phyloP scores from a whole-genome alignment of 495 filamentous ascomycete genomes.

The Neurospora sp. region DNA sequence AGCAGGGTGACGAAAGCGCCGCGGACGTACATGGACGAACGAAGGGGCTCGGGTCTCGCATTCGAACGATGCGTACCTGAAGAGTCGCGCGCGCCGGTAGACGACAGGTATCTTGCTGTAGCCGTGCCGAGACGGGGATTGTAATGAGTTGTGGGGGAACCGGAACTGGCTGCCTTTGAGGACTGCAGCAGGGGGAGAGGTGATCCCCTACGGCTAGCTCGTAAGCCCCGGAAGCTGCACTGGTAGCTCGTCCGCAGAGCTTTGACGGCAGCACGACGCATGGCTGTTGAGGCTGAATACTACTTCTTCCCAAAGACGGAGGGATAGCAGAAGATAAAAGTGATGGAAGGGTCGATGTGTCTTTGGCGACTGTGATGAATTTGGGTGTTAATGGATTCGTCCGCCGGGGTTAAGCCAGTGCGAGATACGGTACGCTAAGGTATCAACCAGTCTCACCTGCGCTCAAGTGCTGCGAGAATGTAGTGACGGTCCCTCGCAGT shows the following conservation, averaged over 20 bases:
- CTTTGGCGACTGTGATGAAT: not conserved
- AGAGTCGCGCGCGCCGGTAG: not conserved
- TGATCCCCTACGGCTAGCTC: slow-evolving; percentile 26
- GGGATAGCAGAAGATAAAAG: not conserved
- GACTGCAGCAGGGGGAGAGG: slow-evolving; percentile 9
- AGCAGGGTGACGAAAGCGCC: slow-evolving; percentile 32
- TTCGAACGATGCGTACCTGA: slow-evolving; percentile 9
- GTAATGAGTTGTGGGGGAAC: slow-evolving; percentile 10
- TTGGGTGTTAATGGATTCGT: not conserved
- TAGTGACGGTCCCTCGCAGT: not conserved
- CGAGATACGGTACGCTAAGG: not conserved
- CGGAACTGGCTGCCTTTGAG: slow-evolving; percentile 4
- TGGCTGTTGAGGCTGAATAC: slow-evolving; percentile 12
- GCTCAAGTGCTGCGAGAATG: not conserved
- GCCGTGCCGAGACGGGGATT: slow-evolving; percentile 1
- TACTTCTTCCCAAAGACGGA: not conserved
- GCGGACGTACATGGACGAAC: slow-evolving; percentile 41
- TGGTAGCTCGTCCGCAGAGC: slow-evolving; percentile 35
- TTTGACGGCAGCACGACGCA: slow-evolving; percentile 38
- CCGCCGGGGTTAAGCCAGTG: not conserved
- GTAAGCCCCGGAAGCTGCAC: slow-evolving; percentile 30
- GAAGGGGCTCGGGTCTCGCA: slow-evolving; percentile 27
- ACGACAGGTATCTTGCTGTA: not conserved
- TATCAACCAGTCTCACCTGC: not conserved
- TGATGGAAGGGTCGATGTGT: not conserved